A percentile compares a stretch with the other conserved stretches of the same genome.
phyloP scores from a whole-genome alignment of 2,329 filamentous ascomycete genomes.

The Verticillium albo-atrum region DNA sequence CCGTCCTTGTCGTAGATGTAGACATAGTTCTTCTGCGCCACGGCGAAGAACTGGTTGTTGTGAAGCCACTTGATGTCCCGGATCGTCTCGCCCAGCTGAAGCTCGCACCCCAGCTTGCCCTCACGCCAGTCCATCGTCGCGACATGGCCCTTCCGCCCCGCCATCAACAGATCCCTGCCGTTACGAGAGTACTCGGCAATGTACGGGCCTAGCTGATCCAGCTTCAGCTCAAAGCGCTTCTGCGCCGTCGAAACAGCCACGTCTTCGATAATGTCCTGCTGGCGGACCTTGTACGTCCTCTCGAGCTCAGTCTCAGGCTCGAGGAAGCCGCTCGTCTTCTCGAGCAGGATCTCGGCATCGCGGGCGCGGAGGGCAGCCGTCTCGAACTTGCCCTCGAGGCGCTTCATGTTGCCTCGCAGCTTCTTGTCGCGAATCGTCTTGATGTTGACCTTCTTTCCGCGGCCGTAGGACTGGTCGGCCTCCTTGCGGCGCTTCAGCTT shows the following conservation, averaged over 20 bases:
- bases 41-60: conserved; percentile 91
- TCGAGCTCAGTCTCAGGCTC: conserved; percentile 87
- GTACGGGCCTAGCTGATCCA: conserved; percentile 83
- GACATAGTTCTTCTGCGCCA: conserved; percentile 92
- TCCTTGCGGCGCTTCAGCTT: conserved; percentile 49
- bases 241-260: conserved; percentile 82
- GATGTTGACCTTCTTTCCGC: conserved; percentile 70
- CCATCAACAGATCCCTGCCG: conserved; percentile 78
- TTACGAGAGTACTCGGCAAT: conserved; percentile 85
- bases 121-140: conserved; percentile 96
- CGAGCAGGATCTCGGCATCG: conserved; percentile 90
- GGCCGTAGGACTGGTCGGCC: conserved; percentile 76
- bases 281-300: conserved; percentile 85
- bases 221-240: conserved; percentile 85
- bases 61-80: conserved; percentile 89
- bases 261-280: conserved; percentile 73
- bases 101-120: conserved; percentile 84
- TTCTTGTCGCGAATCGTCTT: conserved; percentile 85
- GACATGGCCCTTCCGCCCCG: conserved; percentile 88
- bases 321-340: conserved; percentile 80
- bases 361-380: conserved; percentile 79
- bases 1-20: conserved; percentile 94
- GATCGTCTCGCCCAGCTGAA: conserved; percentile 87
- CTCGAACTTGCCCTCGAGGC: conserved; percentile 77
- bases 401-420: conserved; percentile 72